Evolutionary conservation across 306 rosid genomes (phyloP), one percentile per base, ranked within the genome.

Genomic region (Quercus agrifolia): DNA sequence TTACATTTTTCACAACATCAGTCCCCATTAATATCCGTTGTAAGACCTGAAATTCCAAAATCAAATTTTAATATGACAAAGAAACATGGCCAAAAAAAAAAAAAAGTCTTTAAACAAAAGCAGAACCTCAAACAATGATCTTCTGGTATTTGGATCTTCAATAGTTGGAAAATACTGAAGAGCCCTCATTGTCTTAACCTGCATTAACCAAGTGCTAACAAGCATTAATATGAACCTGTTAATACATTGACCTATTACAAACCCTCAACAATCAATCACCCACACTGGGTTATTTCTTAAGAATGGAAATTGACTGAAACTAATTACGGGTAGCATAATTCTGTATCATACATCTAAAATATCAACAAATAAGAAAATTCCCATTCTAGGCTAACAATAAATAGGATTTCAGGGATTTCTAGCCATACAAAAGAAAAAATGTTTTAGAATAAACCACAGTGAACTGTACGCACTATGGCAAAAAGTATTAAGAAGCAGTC

Each of bases 1-100:
- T 96, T 68, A 96, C 99, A 87, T 96, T 96, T 85, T 96, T 96
- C 79, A 96, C 99, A 85, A 96, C 99, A 90, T 96, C 99, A 8
- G 98, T 96, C 63, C 99, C 99, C 99, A 96, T 96, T 88, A 96
- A 76, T 86, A 96, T 90, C 88, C 98, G 86, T 89, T 96, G 99
- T 79, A 96, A 87, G 82, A 96, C 99, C 98, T 93, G 99, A 86
- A 89, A 87, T 58, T 57, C 70, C 70, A 12, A 62, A 75, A 74
- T 75, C 80, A 78, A 80, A 78, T 72, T 74, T 89, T 74, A 74
- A 75, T 44, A 59, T 70, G 83, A 81, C 6, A 21, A 27, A 74
- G 58, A 25, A 49, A 75, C 9, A 59, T 31, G 52, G 82, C 35
- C 54, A 27, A 30, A 71, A 66, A 20, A 58, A 75, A 41, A 33